phyloP scores from a whole-genome alignment of 2,329 filamentous ascomycete species.

The Botryotinia calthae region DNA sequence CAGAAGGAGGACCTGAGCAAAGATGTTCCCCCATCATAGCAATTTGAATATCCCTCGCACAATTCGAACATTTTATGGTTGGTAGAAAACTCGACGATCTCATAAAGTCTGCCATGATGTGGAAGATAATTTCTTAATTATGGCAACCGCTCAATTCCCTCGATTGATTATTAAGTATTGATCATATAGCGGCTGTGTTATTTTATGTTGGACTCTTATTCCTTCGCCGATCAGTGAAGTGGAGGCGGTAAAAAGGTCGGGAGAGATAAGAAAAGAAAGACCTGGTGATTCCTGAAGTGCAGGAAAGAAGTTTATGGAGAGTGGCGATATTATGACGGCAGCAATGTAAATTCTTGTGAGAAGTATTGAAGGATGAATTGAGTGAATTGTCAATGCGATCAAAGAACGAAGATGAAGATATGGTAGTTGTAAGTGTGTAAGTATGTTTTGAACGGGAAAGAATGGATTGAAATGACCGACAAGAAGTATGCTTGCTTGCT shows the following conservation, averaged over 20 bases:
- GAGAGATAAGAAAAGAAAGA: neutral
- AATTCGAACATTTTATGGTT: slow-evolving; percentile 84
- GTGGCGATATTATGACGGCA: neutral
- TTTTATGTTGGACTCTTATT: neutral
- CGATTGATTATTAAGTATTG: slow-evolving; percentile 4
- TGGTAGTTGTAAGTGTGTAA: neutral
- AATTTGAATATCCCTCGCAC: slow-evolving; percentile 75
- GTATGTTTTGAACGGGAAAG: too few species aligned
- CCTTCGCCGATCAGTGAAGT: neutral
- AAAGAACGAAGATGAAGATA: neutral
- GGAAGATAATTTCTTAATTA: neutral
- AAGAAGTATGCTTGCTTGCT: neutral
- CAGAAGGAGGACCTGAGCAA: slow-evolving; percentile 51
- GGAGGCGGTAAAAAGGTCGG: neutral
- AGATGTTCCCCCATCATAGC: slow-evolving; percentile 82
- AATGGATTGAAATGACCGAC: neutral
- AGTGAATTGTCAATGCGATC: slow-evolving; percentile 8
- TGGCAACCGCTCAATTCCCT: slow-evolving; percentile 5
- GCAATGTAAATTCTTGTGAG: neutral
- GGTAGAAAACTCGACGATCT: slow-evolving; percentile 68
- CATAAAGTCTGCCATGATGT: slow-evolving; percentile 36
- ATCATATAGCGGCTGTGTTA: slow-evolving; percentile 7
- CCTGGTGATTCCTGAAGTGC: neutral
- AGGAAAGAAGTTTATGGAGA: neutral
- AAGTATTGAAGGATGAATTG: neutral